A percentile compares a stretch with the other conserved stretches of the same genome.
These are phyloP conservation scores for Orbilia quercus DNA, from an alignment of 2,329 filamentous ascomycete genomes.

Conservation along the genomic window DNA sequence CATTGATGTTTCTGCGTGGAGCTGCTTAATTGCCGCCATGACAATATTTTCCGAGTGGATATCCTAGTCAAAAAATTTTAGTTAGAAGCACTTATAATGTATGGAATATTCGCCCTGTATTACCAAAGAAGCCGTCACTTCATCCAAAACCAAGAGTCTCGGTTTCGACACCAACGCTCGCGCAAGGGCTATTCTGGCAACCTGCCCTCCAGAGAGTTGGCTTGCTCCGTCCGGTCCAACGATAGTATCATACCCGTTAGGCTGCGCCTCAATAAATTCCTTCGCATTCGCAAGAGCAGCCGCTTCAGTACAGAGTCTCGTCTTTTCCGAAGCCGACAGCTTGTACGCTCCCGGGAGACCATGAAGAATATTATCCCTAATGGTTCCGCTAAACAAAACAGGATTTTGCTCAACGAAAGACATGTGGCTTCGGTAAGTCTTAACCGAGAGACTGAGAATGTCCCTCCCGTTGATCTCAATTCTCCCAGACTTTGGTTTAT, in stretches of 20 bases:
- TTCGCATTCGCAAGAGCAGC: conserved; percentile 58
- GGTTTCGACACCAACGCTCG: conserved; percentile 62
- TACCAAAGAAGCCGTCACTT: conserved; percentile 59
- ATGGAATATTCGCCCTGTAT: no score
- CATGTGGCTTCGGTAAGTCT: conserved; percentile 68
- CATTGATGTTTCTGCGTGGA: conserved; percentile 59
- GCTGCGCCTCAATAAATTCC: conserved; percentile 58
- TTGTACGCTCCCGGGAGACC: conserved; percentile 67
- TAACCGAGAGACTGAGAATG: conserved; percentile 67
- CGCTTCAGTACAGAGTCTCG: conserved; percentile 50
- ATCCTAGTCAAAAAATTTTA: conserved; percentile 17
- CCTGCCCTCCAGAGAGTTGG: conserved; percentile 59
- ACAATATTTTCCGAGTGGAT: conserved; percentile 52
- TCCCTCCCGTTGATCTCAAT: conserved; percentile 67
- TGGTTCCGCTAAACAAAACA: conserved; percentile 74
- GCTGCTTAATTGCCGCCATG: conserved; percentile 39
- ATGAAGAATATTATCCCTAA: conserved; percentile 68
- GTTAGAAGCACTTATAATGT: no score
- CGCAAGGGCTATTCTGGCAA: conserved; percentile 58
- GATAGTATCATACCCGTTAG: conserved; percentile 58
- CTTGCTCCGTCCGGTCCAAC: conserved; percentile 59
- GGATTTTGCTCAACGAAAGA: conserved; percentile 76
- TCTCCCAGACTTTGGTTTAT: conserved; percentile 68
- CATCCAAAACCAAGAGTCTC: conserved; percentile 58
- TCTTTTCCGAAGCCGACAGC: conserved; percentile 59